phyloP scores from a whole-genome alignment of 768 basidiomycete species.

The Mycena alexandri region DNA sequence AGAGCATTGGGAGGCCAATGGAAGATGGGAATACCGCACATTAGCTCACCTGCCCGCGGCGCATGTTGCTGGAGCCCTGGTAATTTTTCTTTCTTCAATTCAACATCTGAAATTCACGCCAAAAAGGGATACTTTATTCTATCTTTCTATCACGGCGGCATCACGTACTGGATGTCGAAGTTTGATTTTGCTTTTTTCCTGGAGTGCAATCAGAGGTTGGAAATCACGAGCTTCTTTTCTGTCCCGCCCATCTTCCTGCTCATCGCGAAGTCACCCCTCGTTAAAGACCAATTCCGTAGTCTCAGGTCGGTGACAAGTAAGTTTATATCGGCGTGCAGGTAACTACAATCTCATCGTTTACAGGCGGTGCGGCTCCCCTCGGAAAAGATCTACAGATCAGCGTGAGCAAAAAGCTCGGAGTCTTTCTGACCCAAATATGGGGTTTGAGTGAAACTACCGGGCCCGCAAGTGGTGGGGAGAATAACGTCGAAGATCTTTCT shows the following conservation, averaged over 20 bases:
- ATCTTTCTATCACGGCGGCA: conserved; percentile 24
- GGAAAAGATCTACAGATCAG: conserved; percentile 24
- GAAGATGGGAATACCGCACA: conserved; percentile 27
- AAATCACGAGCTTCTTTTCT: conserved; percentile 21
- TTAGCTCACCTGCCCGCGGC: conserved; percentile 31
- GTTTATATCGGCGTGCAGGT: neutral
- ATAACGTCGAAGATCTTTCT: conserved; percentile 16
- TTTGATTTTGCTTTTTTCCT: conserved; percentile 27
- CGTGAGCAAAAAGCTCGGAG: conserved; percentile 23
- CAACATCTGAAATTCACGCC: neutral
- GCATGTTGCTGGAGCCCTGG: conserved; percentile 25
- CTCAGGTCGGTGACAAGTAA: conserved; percentile 9
- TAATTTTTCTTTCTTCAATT: neutral
- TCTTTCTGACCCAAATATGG: conserved; percentile 25
- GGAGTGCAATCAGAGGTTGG: conserved; percentile 8
- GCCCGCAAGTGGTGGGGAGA: conserved; percentile 2
- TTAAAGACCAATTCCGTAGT: conserved; percentile 16
- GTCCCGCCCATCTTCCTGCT: conserved; percentile 31
- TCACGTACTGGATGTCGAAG: conserved; percentile 23
- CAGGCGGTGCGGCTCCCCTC: conserved; percentile 29
- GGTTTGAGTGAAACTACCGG: conserved; percentile 27
- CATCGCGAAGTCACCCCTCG: conserved; percentile 23
- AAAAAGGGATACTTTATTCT: conserved; percentile 15
- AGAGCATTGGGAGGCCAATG: conserved; percentile 8
- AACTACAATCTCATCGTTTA: neutral